These are phyloP conservation scores for Rubia peregrina DNA, from an alignment of 305 asterid genomes.

Conservation along the genomic window DNA sequence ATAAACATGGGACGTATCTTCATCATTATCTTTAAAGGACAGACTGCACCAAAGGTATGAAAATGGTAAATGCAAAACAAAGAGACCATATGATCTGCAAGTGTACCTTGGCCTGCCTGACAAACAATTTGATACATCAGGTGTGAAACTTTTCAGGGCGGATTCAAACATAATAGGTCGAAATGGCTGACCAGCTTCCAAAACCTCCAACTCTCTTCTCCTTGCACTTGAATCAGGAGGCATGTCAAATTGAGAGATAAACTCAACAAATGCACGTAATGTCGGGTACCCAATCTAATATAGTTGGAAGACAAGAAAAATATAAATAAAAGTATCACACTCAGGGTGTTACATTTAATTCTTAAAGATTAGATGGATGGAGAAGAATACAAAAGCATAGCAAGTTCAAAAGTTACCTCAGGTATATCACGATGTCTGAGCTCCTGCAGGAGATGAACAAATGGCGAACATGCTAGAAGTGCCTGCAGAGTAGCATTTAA, in stretches of 20 bases:
- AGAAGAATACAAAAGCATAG: background rate
- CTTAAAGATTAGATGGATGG: background rate
- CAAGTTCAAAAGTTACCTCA: constrained; percentile 34
- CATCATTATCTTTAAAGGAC: background rate
- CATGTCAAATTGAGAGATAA: constrained; percentile 58
- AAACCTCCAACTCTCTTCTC: constrained; percentile 33
- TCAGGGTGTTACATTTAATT: constrained; percentile 6
- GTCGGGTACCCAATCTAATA: constrained; percentile 65
- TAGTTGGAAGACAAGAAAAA: constrained; percentile 10
- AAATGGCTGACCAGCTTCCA: constrained; percentile 58
- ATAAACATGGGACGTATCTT: background rate
- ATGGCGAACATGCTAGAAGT: constrained; percentile 67
- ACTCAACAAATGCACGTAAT: constrained; percentile 71
- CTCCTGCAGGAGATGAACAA: constrained; percentile 56
- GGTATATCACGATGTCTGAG: constrained; percentile 49
- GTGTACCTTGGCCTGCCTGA: constrained; percentile 73
- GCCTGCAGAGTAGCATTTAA: constrained; percentile 84
- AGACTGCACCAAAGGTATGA: background rate
- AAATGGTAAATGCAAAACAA: background rate
- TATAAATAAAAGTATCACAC: constrained; percentile 2
- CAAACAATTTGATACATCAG: constrained; percentile 60
- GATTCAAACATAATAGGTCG: constrained; percentile 78
- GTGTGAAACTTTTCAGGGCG: constrained; percentile 62
- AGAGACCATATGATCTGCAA: background rate
- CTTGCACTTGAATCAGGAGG: constrained; percentile 38